Conservation (phyloP, 257 asterid genomes). For the Solanum dulcamara region DNA sequence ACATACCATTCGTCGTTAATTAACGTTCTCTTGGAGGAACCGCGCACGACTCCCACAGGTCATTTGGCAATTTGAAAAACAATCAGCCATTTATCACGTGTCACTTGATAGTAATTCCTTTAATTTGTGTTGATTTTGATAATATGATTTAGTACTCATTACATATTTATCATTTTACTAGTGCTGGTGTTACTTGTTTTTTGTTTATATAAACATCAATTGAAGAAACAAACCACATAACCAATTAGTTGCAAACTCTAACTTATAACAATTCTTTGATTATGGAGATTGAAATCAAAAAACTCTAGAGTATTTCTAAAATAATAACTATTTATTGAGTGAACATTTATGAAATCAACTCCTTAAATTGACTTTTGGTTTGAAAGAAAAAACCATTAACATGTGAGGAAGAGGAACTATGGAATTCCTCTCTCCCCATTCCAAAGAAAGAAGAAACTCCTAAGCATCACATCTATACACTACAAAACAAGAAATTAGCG, state of each 20-base stretch:
- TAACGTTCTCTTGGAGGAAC: not conserved
- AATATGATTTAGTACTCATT: not conserved
- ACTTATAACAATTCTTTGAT: not conserved
- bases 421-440: not conserved
- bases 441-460: not conserved
- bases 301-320: too few species aligned
- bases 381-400: not conserved
- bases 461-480: not conserved
- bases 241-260: not conserved
- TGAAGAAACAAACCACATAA: not conserved
- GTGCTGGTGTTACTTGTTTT: not conserved
- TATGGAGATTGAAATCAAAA: not conserved
- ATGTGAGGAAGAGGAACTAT: not conserved
- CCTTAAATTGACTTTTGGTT: not conserved
- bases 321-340: not conserved
- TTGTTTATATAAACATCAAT: not conserved
- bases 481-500: too few species aligned
- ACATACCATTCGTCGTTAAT: not conserved
- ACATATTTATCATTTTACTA: not conserved
- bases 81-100: not conserved
- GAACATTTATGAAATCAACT: not conserved
- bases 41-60: not conserved
- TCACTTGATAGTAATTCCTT: not conserved
- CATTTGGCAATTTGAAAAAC: not conserved
- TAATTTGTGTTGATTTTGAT: not conserved